Base-by-base conservation (phyloP, 1,284 basidiomycete species). In the Leccinum cinnamomeum region DNA sequence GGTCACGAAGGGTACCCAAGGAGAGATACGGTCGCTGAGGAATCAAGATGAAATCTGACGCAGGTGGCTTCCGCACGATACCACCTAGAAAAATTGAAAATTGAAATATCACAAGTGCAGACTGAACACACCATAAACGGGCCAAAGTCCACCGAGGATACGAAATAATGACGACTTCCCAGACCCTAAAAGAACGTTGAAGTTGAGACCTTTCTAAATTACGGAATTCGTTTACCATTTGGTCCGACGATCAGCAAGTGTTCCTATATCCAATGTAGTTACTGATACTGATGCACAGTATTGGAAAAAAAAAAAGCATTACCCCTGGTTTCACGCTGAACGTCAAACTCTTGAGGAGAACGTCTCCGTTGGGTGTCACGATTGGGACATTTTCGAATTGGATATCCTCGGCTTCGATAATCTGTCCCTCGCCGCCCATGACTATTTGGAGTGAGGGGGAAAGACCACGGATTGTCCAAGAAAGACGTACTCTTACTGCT, bases 111-210 rank as follows among this genome's bases (percentile, higher is more conserved):
- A 7, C 14, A 51, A 20, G 3, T 5, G 35, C 5, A 1, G 7
- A 55, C 39, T 10, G 23, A 58, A 61, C 79, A 56, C 61, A 81
- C 88, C 97, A 71, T 98, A 97, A 4, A 98, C 92, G 1, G 97
- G 96, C 96, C 97, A 99, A 7, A 99, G 84, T 18, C 96, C 97
- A 48, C 96, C 97, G 3, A 99, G 82, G 63, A 98, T 97, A 28
- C 97, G 88, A 83, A 97, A 98, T 57, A 98, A 79, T 6, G 91
- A 94, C 0, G 90, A 92, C 75, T 97, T 97, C 25, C 95, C 95
- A 69, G 92, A 91, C 10, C 89, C 88, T 88, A 35, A 59, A 30
- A 30, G 30, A 55, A 54, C 53, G 23, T n/a, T 33, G 56, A 53
- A 41, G 61, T 41, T 50, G 61, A 53, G 44, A 5, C 37, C 58